These are phyloP conservation scores for Pleurotus pulmonarius DNA, from an alignment of 768 basidiomycete genomes.

Conservation along the genomic window DNA sequence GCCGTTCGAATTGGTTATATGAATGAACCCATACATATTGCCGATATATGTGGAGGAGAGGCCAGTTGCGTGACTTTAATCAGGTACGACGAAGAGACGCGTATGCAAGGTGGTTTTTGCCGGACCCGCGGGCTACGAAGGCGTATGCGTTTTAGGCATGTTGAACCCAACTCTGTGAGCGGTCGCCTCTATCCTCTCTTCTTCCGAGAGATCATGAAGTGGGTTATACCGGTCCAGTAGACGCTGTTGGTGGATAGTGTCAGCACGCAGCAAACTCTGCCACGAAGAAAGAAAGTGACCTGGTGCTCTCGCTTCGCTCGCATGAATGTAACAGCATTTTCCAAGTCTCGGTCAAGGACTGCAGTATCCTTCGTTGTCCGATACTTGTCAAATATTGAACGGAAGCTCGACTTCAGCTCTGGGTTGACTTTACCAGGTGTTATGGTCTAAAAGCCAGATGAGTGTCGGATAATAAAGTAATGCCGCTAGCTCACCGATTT, in stretches of 20 bases:
- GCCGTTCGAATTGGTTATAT: too few relatives aligned
- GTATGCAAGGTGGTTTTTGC: too few relatives aligned
- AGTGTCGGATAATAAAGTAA: background rate
- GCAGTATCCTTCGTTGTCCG: constrained; percentile 18
- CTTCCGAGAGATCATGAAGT: constrained; percentile 67
- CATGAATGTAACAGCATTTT: constrained; percentile 65
- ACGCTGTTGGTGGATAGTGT: constrained; percentile 36
- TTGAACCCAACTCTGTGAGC: constrained; percentile 85
- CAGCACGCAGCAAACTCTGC: background rate
- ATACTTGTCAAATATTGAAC: constrained; percentile 46
- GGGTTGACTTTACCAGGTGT: constrained; percentile 34
- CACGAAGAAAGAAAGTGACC: constrained; percentile 34
- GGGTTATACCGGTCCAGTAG: constrained; percentile 89
- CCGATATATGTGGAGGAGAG: too few relatives aligned
- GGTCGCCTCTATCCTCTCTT: constrained; percentile 81
- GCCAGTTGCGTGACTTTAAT: too few relatives aligned
- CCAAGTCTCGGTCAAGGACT: constrained; percentile 41
- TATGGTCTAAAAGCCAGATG: constrained; percentile 20
- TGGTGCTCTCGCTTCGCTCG: constrained; percentile 73
- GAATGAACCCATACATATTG: too few relatives aligned
- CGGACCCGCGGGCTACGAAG: too few relatives aligned
- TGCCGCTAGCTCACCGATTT: constrained; percentile 37
- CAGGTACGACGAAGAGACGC: too few relatives aligned
- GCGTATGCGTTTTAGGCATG: constrained; percentile 51
- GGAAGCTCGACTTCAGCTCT: constrained; percentile 46